phyloP scores from a whole-genome alignment of 495 filamentous ascomycete species.

The Letharia lupina region DNA sequence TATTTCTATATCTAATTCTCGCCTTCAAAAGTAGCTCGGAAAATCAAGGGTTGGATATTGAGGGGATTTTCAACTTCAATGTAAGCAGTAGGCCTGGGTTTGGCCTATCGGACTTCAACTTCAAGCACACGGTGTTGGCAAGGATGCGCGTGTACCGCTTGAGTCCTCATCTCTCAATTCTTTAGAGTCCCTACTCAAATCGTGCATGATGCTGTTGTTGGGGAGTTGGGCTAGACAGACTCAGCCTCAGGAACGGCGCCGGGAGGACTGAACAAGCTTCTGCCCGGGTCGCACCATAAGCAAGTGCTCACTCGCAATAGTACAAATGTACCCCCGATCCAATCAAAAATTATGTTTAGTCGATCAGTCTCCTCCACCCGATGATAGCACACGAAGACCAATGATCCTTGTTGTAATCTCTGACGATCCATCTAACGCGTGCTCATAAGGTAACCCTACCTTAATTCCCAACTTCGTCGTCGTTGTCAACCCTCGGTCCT shows the following conservation, averaged over 20 bases:
- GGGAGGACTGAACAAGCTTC: neutral
- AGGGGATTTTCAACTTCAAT: neutral
- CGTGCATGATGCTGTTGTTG: neutral
- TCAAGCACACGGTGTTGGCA: neutral
- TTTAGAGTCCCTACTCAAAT: too few relatives aligned
- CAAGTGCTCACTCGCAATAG: neutral
- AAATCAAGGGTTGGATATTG: neutral
- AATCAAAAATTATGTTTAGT: neutral
- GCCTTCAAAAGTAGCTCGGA: too few relatives aligned
- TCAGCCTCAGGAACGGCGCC: neutral
- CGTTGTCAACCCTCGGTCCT: neutral
- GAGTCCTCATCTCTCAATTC: neutral
- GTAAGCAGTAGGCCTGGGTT: neutral
- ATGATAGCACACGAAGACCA: neutral
- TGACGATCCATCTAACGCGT: neutral
- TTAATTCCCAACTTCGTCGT: neutral
- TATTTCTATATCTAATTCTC: too few relatives aligned
- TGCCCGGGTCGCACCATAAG: neutral
- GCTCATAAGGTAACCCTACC: neutral
- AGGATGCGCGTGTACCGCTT: neutral
- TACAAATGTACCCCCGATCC: neutral
- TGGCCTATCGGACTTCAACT: neutral
- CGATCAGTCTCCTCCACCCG: neutral
- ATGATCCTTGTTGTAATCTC: neutral
- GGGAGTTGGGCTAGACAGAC: neutral